Base-by-base conservation (phyloP, 2,329 filamentous ascomycete genomes). In the Intubia oerlemansii region DNA sequence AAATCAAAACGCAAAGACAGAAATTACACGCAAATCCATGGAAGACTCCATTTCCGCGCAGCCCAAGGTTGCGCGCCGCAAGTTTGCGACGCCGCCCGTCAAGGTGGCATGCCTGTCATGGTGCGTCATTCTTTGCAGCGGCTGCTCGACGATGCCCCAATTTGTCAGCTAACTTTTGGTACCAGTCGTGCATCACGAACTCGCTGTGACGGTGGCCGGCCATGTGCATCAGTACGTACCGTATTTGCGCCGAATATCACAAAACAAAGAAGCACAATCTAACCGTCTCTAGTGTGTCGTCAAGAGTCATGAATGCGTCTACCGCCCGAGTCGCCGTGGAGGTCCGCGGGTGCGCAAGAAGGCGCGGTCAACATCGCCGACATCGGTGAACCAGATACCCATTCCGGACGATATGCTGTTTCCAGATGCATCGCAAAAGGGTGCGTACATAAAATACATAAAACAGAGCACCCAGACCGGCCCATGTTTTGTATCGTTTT, bases 41-140 rank as follows among this genome's bases (percentile, higher is more conserved):
- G n/a, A n/a, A n/a, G n/a, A n/a, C n/a, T n/a, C n/a, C n/a, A n/a
- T n/a, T n/a, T n/a, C n/a, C n/a, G 29, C 27, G 11, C 28, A 30
- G 25, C 21, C 27, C 15, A 34, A 32, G 10, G 29, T 32, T 5
- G 36, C 32, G 31, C 36, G 38, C 5, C 34, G 36, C 33, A 56
- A 55, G 40, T 55, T 56, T 38, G 51, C 52, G 25, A 47, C 49
- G 17, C 57, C 57, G 27, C 57, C 57, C 2, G 56, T 60, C 17
- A 62, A 61, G 41, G 47, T 56, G 28, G 57, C 57, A 14, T 61
- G 57, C 37, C 47, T 61, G 32, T 51, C 56, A 30, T 61, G 57
- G 57, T 60, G 50, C 34, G 52, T 28, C 11, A 21, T 21, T 21
- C n/a, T 21, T 21, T 21, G n/a, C 19, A 7, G 11, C 5, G 16